Evolutionary conservation across 768 basidiomycete genomes (phyloP).

Genomic region (Kockovaella imperatae): DNA sequence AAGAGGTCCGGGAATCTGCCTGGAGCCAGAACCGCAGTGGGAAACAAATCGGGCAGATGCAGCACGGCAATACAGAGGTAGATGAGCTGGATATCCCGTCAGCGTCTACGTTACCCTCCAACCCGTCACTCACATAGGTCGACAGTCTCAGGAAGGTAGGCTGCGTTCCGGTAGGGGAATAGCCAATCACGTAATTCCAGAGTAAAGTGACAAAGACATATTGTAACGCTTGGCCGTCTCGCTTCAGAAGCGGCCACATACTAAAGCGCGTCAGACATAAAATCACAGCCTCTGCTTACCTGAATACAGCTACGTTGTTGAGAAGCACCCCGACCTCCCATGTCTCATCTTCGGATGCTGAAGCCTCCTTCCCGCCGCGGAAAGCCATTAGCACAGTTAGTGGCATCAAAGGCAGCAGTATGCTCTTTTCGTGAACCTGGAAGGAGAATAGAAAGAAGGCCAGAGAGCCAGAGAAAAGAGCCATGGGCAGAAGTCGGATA

Average conservation of each 20-base stretch:
- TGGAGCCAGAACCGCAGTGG: slow-evolving; percentile 49
- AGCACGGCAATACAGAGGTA: slow-evolving; percentile 55
- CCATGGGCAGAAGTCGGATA: slow-evolving; percentile 66
- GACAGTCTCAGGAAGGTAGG: not conserved
- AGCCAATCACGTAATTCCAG: slow-evolving; percentile 77
- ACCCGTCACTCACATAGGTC: not conserved
- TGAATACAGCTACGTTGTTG: slow-evolving; percentile 80
- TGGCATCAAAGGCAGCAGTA: slow-evolving; percentile 76
- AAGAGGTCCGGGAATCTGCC: slow-evolving; percentile 76
- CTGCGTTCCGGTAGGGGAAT: slow-evolving; percentile 15
- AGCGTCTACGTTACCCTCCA: slow-evolving; percentile 1
- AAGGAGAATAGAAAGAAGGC: slow-evolving; percentile 96
- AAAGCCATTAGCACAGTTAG: slow-evolving; percentile 60
- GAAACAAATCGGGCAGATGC: slow-evolving; percentile 57
- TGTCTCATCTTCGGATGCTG: slow-evolving; percentile 47
- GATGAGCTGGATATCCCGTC: slow-evolving; percentile 47
- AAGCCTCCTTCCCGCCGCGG: slow-evolving; percentile 19
- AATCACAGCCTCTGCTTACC: slow-evolving; percentile 50
- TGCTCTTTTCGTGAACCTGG: slow-evolving; percentile 92
- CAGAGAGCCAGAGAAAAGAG: slow-evolving; percentile 70
- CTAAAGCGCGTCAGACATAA: slow-evolving; percentile 45
- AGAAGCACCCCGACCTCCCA: slow-evolving; percentile 66
- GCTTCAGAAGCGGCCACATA: slow-evolving; percentile 83
- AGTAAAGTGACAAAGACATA: slow-evolving; percentile 61
- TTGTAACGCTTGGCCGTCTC: slow-evolving; percentile 67